A percentile compares a stretch with the other conserved stretches of the same genome.
phyloP scores from a whole-genome alignment of 2,329 filamentous ascomycete genomes.

The Penicillium psychrosexuale region DNA sequence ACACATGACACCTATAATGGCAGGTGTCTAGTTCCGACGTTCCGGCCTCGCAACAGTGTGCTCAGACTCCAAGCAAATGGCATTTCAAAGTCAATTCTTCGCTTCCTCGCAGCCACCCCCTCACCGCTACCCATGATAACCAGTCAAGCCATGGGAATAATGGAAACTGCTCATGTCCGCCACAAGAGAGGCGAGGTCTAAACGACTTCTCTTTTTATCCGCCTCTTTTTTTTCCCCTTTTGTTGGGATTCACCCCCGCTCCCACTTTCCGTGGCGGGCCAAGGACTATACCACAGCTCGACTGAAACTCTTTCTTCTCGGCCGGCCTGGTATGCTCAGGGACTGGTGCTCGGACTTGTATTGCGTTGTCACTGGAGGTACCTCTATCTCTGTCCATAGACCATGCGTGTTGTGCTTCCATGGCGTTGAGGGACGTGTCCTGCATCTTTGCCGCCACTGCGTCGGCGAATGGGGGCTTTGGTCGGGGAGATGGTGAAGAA shows the following conservation, averaged over 20 bases:
- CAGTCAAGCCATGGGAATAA: neutral
- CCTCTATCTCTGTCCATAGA: neutral
- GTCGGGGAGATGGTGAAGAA: neutral
- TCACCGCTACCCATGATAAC: slow-evolving; percentile 15
- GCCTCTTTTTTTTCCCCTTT: neutral
- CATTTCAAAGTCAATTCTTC: slow-evolving; percentile 19
- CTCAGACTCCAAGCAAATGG: slow-evolving; percentile 1
- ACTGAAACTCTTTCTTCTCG: slow-evolving; percentile 5
- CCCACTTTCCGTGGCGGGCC: neutral
- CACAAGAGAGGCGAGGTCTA: slow-evolving; percentile 7
- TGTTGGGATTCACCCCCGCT: neutral
- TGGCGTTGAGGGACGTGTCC: slow-evolving; percentile 14
- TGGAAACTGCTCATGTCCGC: neutral
- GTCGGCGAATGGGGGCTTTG: neutral
- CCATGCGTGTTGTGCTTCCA: neutral
- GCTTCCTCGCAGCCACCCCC: slow-evolving; percentile 3
- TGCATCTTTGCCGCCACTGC: slow-evolving; percentile 18
- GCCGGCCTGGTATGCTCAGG: slow-evolving; percentile 1
- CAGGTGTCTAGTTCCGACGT: slow-evolving; percentile 4
- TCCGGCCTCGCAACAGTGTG: slow-evolving; percentile 1
- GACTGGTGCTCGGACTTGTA: slow-evolving; percentile 11
- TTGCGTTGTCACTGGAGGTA: slow-evolving; percentile 17
- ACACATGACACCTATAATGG: slow-evolving; percentile 4
- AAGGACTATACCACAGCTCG: neutral
- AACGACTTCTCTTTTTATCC: neutral